Base-by-base conservation (phyloP, 2,329 filamentous ascomycete genomes). In the Stachybotrys chartarum region DNA sequence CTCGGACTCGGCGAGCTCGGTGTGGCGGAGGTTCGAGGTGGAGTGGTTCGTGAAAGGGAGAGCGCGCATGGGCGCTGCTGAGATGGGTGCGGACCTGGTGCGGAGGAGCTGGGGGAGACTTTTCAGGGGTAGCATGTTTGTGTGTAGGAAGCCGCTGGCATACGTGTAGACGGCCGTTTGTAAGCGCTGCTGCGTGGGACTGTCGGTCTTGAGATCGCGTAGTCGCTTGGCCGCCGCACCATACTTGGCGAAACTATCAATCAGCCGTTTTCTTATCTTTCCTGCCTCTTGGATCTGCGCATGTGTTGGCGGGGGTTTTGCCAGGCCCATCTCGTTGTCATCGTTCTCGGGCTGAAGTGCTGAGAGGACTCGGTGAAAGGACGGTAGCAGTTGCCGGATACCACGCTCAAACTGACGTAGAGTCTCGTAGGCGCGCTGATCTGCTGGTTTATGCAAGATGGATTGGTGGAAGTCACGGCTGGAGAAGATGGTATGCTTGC, bases 61-160 rank as follows among this genome's bases (percentile, higher is more conserved):
- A 45, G 72, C 64, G 6, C 69, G 68, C 44, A 67, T 64, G 2
- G 69, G 58, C 1, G 59, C 51, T 1, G 17, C 42, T 42, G 35
- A 42, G 12, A 69, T 61, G 1, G 60, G 60, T 1, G 68, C 64
- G 47, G 73, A 73, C 3, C 73, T 70, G 7, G 73, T 72, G 53
- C 75, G 75, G 16, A 91, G 76, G 60, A 91, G 76, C 47, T 84
- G 82, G 0, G 88, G 88, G 0, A 91, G 75, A 31, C 83, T 83
- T 67, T 90, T 95, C 14, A 97, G 75, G 0, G 92, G 91, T 8
- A 97, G 79, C 90, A 97, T 95, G 65, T 97, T 90, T 5, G 91
- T 80, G 65, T 96, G 91, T 5, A 97, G 74, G 64, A 97, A 97
- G 51, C 82, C 81, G 53, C 87, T 91, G 1, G 91, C 90, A 61